Percentiles rank a stretch among this genome's conserved stretches.
phyloP scores from a whole-genome alignment of 331 rosid genomes.

The Quercus lobata region DNA sequence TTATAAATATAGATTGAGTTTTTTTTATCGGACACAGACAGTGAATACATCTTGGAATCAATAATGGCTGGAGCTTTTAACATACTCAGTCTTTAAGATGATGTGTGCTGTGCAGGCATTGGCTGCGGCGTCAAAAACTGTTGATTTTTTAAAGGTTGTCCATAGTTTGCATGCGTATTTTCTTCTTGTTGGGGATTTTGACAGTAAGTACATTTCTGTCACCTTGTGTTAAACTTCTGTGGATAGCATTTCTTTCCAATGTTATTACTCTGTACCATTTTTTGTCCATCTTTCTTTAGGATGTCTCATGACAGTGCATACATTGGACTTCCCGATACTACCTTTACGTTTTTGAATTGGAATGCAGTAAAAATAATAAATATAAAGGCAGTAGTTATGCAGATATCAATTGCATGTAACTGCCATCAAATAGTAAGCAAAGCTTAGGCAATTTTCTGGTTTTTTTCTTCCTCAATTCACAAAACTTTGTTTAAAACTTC shows the following conservation, averaged over 20 bases:
- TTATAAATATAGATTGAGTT: background rate
- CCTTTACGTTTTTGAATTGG: background rate
- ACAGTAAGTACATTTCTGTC: conserved; percentile 55
- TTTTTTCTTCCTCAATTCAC: too few relatives aligned
- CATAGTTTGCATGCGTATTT: conserved; percentile 92
- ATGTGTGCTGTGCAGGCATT: conserved; percentile 62
- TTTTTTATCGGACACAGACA: background rate
- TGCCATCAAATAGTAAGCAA: background rate
- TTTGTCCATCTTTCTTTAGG: background rate
- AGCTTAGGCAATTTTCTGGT: too few relatives aligned
- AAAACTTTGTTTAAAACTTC: too few relatives aligned
- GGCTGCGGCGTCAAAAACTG: conserved; percentile 94
- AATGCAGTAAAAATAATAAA: background rate
- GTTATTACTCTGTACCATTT: background rate
- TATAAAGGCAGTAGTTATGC: background rate
- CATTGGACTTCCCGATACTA: background rate
- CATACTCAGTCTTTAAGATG: conserved; percentile 20
- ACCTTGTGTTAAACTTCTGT: conserved; percentile 5
- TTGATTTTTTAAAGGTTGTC: conserved; percentile 65
- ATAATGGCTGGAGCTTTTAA: conserved; percentile 16
- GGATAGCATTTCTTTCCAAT: background rate
- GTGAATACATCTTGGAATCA: conserved; percentile 1
- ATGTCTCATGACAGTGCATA: background rate
- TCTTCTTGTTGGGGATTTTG: conserved; percentile 70
- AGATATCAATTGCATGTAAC: background rate